Base-by-base conservation (phyloP, 1,139 yeast species). In the Debaryomyces udenii region DNA sequence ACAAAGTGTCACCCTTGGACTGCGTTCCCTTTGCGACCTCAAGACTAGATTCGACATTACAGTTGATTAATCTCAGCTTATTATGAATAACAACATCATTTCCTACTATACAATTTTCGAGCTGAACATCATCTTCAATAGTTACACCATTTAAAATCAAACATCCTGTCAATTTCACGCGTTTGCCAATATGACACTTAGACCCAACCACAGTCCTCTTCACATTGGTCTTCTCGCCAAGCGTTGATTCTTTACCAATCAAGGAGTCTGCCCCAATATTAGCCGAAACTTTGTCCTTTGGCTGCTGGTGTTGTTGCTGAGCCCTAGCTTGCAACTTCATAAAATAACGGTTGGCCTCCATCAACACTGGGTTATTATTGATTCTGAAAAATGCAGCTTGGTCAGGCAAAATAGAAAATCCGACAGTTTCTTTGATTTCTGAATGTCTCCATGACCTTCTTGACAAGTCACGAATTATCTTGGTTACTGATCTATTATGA, bases 61-160 rank as follows among this genome's bases (percentile, higher is more conserved):
- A 90, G 51, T 85, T 84, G 9, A 81, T 79, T 51, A 89, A 74
- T 55, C 76, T 80, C 34, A 78, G 67, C 58, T 83, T 85, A 43
- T 70, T 55, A 22, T 79, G 83, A 32, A 94, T 74, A 13, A 68
- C 66, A 2, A 83, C 93, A 37, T 72, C 70, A 36, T 73, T 70
- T 17, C 99, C 99, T 44, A 94, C 69, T 20, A 93, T 83, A 64
- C 96, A 90, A 65, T 91, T 93, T 62, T 94, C 99, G 49, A 94
- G 68, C 38, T 73, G 80, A n/a, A 78, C 85, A 49, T 88, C 97
- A 59, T 93, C 96, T 38, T 80, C 96, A 32, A 94, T 69, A 1
- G 64, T 67, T 23, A 83, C 95, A 38, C 80, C 78, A 55, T 86
- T 86, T 45, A 90, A 70, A 9, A 94, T 59, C 18, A 94, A 80